These are phyloP conservation scores for Prosopis cineraria DNA, from an alignment of 306 rosid genomes.

Conservation along the genomic window DNA sequence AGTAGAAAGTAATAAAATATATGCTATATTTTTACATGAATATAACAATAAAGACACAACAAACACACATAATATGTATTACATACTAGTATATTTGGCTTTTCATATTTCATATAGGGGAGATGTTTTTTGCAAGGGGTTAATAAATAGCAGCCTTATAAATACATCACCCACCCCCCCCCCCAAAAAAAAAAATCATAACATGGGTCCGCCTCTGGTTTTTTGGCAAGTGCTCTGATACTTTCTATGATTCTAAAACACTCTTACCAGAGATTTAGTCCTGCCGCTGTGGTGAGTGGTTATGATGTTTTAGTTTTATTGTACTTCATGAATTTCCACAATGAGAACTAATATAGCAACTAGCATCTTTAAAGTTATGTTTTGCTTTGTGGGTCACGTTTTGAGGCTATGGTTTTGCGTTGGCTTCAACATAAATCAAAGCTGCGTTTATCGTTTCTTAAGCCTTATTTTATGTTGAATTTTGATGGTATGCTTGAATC, in stretches of 20 bases:
- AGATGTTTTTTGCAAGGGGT: no score
- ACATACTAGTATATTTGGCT: no score
- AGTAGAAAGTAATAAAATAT: no score
- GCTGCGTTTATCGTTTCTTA: neutral
- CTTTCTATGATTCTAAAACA: conserved; percentile 81
- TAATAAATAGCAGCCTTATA: no score
- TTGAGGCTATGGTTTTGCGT: conserved; percentile 19
- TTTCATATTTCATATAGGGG: no score
- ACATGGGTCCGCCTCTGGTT: no score
- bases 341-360: conserved; percentile 13
- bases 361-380: neutral
- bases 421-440: conserved; percentile 6
- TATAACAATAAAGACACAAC: no score
- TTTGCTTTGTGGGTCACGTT: neutral
- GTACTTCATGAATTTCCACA: conserved; percentile 11
- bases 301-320: conserved; percentile 1
- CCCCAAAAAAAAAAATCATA: no score
- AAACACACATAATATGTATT: no score
- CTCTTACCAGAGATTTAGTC: conserved; percentile 80
- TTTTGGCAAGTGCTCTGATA: conserved; percentile 71
- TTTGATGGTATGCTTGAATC: conserved; percentile 8
- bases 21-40: no score
- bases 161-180: no score
- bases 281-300: conserved; percentile 89
- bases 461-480: conserved; percentile 23